phyloP scores from a whole-genome alignment of 495 filamentous ascomycete genomes.

The Tuber calosporum region DNA sequence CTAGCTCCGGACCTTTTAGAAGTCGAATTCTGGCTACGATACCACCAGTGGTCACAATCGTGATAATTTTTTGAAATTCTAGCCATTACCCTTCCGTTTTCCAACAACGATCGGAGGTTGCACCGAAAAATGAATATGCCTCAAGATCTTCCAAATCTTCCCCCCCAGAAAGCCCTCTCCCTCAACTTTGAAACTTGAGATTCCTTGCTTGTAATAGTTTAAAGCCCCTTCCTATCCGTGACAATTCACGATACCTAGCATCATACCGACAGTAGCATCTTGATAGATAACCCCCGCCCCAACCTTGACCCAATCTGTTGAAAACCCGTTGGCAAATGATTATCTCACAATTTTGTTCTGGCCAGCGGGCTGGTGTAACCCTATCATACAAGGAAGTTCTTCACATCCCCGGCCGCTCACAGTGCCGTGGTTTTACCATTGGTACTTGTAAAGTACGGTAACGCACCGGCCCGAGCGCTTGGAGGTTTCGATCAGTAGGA shows the following conservation, averaged over 20 bases:
- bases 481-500: background rate
- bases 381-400: background rate
- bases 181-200: background rate
- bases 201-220: background rate
- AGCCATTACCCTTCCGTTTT: background rate
- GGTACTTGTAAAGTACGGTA: too few species aligned
- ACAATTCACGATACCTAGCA: background rate
- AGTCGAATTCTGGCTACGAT: too few species aligned
- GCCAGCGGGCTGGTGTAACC: background rate
- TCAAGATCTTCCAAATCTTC: background rate
- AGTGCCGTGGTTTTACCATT: background rate
- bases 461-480: background rate
- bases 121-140: background rate
- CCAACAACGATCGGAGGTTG: background rate
- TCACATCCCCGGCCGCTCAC: background rate
- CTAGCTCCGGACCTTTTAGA: too few species aligned
- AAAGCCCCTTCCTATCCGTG: background rate
- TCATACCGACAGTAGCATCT: background rate
- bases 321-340: background rate
- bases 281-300: background rate
- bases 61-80: background rate
- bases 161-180: background rate
- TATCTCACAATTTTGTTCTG: background rate
- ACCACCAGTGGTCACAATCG: background rate
- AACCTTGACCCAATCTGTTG: background rate